Percentiles rank a stretch among this genome's conserved stretches.
Conservation (phyloP, 1,284 basidiomycete genomes). For the Leccinum griseonigrum region DNA sequence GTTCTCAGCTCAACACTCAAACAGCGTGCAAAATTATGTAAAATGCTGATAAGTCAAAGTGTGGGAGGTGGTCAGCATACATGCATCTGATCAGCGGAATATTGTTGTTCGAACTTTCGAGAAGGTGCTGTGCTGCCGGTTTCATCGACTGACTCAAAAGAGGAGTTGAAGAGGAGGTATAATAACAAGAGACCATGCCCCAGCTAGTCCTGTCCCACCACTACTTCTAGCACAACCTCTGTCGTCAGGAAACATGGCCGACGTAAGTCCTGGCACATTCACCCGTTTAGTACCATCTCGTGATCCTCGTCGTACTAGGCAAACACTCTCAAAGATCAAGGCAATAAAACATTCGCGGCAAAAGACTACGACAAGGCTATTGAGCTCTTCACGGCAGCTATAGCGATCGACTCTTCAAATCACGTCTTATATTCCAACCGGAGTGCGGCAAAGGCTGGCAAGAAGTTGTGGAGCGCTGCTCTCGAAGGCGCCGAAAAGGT, state of each 20-base stretch:
- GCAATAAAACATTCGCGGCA: conserved; percentile 94
- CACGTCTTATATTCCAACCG: conserved; percentile 94
- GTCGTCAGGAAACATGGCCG: conserved; percentile 22
- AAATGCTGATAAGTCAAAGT: no score
- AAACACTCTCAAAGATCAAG: conserved; percentile 81
- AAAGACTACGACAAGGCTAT: conserved; percentile 93
- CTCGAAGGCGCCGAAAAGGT: conserved; percentile 92
- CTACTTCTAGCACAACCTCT: background rate
- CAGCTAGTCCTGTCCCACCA: background rate
- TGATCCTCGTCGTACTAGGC: conserved; percentile 34
- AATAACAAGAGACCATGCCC: background rate
- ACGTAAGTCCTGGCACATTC: conserved; percentile 21
- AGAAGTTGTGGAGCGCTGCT: conserved; percentile 76
- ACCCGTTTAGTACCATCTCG: background rate
- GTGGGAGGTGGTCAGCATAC: no score
- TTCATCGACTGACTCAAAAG: background rate
- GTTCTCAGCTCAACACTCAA: background rate
- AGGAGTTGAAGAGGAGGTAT: conserved; percentile 8
- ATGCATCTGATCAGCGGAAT: background rate
- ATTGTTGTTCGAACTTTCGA: conserved; percentile 28
- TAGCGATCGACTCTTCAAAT: conserved; percentile 79
- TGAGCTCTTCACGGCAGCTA: conserved; percentile 83
- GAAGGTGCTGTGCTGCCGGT: conserved; percentile 23
- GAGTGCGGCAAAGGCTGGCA: conserved; percentile 85
- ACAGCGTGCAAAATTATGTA: background rate